Evolutionary conservation across 306 rosid species (phyloP), one percentile per base, ranked within the genome.

Genomic region (Fragaria vesca): DNA sequence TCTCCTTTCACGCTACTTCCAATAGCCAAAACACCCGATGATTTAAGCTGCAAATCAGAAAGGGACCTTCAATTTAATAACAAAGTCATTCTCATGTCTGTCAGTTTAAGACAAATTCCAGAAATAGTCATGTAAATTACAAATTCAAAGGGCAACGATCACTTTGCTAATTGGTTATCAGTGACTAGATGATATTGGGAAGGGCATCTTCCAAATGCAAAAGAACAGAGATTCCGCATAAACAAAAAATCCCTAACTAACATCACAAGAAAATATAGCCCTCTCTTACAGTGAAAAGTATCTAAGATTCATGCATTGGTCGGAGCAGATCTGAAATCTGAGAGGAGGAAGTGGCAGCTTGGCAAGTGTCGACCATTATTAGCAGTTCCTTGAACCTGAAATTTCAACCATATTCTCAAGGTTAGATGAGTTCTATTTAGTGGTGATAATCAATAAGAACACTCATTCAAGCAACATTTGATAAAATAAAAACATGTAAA

Each of bases 1-100:
- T 94, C 97, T 81, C 97, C 98, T 86, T 94, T 94, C 93, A 62
- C 89, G 90, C 98, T 94, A 85, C 97, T 94, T 89, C 97, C 97
- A 81, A 92, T 89, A 73, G 98, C 87, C 97, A 82, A 24, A 24
- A 24, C 24, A 24, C 94, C 97, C 1, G 97, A 93, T 55, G 98
- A 94, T 38, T 88, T 95, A 88, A 94, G 93, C 98, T 94, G 97
- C 74, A 85, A 79, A 80, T 74, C 79, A 85, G 85, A 75, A 79
- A 82, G 79, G 32, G 50, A 75, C 20, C 74, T 82, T 43, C 58
- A 43, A 36, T 73, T 91, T 78, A 85, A 82, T 71, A 78, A 34
- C 69, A 74, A 82, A 81, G 69, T 36, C 55, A 71, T 21, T 75
- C 28, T 30, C 48, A 21, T 15, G 72, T 57, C 8, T 5, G 63